Percentiles rank a stretch among this genome's conserved stretches.
Evolutionary conservation across 75 land plant species (phyloP).

Genomic region (Selaginella moellendorffii): DNA sequence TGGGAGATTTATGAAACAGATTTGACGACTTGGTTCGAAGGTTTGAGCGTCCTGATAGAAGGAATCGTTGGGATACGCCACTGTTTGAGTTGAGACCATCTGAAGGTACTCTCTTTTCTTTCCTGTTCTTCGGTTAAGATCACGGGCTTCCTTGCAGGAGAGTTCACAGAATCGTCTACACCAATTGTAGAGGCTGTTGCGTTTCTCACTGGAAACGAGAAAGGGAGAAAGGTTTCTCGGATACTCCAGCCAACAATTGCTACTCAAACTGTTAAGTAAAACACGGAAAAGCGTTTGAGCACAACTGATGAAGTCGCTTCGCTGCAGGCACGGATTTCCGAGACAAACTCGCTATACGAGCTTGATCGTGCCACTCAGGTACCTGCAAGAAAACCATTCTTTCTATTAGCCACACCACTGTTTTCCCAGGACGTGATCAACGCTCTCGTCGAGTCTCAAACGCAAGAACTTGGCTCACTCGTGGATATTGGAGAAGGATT

Average conservation of each 20-base stretch:
- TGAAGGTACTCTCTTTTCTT: slow-evolving; percentile 26
- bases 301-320: too few species aligned
- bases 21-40: slow-evolving; percentile 74
- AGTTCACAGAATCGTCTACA: slow-evolving; percentile 30
- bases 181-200: slow-evolving; percentile 48
- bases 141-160: slow-evolving; percentile 27
- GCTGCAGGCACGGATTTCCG: slow-evolving; percentile 42
- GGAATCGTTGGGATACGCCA: slow-evolving; percentile 94
- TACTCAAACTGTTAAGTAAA: slow-evolving; percentile 49
- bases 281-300: not conserved
- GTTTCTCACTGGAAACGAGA: slow-evolving; percentile 53
- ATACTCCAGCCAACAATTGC: slow-evolving; percentile 94
- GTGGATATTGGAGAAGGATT: slow-evolving; percentile 52
- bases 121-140: not conserved
- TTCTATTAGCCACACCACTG: not conserved
- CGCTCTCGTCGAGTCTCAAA: slow-evolving; percentile 64
- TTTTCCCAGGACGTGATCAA: slow-evolving; percentile 55
- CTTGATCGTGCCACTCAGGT: slow-evolving; percentile 91
- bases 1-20: slow-evolving; percentile 20
- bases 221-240: slow-evolving; percentile 41
- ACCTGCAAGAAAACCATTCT: not conserved
- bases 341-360: slow-evolving; percentile 87
- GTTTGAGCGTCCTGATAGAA: slow-evolving; percentile 84
- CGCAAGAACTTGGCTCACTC: slow-evolving; percentile 47
- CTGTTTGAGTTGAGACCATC: slow-evolving; percentile 66